Evolutionary conservation across 371 early-diverging fungal genomes (phyloP), one percentile per base, ranked within the genome.

Genomic region (Rhizopus sp.): DNA sequence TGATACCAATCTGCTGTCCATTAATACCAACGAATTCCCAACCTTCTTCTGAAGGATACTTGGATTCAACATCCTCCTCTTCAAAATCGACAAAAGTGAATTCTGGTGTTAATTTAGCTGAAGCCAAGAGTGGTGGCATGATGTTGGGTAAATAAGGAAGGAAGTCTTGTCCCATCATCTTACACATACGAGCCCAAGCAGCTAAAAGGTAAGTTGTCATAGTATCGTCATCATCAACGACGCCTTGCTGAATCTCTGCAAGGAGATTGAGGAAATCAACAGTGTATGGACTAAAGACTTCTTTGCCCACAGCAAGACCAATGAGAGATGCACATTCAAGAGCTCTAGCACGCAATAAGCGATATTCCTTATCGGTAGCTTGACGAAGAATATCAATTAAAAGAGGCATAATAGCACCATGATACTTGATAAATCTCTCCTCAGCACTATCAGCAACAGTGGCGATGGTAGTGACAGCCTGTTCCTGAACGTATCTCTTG

Each of bases 181-280:
- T 92, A 84, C 97, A 96, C 67, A 98, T 78, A 56, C 99, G 88
- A 35, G 96, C 96, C 99, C 99, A 99, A 33, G 93, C 90, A 49
- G 93, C 87, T 63, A 95, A 82, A 56, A 99, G 80, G 73, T 96
- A 99, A 8, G 93, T 88, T 45, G 86, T 83, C 66, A 92, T 93
- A 15, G 95, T 90, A 70, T 98, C 97, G 70, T 97, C 96, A 23
- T 88, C 63, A 47, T 97, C 97, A 10, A 86, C 85, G 41, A 88
- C 87, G 17, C 80, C 58, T 59, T 80, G 83, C 63, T 98, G 99
- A 35, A 87, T 89, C 52, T 83, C 81, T 12, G 87, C 84, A 57
- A 98, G 81, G 48, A 95, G 80, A 52, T 88, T 66, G 61, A 95
- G 85, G 47, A 98, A 86, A 37, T 84, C 82, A 32, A 77, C 72